These are phyloP conservation scores for Clarireedia hainanense DNA, from an alignment of 2,329 filamentous ascomycete genomes.

Conservation along the genomic window DNA sequence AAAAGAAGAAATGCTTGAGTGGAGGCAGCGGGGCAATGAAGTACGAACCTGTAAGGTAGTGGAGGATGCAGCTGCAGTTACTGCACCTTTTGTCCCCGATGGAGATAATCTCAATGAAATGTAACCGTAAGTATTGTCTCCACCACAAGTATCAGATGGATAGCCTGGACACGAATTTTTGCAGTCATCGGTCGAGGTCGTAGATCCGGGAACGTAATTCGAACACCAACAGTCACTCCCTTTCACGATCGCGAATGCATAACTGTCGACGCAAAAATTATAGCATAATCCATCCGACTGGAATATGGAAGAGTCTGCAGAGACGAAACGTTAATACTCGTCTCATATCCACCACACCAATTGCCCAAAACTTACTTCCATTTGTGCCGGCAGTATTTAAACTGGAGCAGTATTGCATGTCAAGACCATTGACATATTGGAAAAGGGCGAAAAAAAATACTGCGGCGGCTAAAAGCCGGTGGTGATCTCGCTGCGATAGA, in stretches of 20 bases:
- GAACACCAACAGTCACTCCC: conserved; percentile 66
- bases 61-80: conserved; percentile 11
- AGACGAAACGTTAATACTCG: conserved; percentile 7
- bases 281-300: conserved; percentile 66
- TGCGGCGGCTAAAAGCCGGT: conserved; percentile 20
- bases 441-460: conserved; percentile 11
- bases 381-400: conserved; percentile 37
- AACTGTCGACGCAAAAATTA: conserved; percentile 47
- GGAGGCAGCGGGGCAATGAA: background rate
- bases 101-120: conserved; percentile 45
- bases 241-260: conserved; percentile 63
- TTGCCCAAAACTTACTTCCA: conserved; percentile 33
- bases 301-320: conserved; percentile 44
- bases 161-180: conserved; percentile 59
- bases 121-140: conserved; percentile 55
- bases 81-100: conserved; percentile 44
- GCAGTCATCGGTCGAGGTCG: conserved; percentile 39
- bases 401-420: conserved; percentile 35
- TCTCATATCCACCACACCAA: background rate
- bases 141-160: conserved; percentile 58
- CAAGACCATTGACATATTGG: conserved; percentile 13
- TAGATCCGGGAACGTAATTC: conserved; percentile 51
- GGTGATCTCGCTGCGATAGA: conserved; percentile 13
- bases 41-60: conserved; percentile 21
- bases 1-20: background rate